Evolutionary conservation across 2,329 filamentous ascomycete species (phyloP), one percentile per base, ranked within the genome.

Genomic region (Fusarium sp.): DNA sequence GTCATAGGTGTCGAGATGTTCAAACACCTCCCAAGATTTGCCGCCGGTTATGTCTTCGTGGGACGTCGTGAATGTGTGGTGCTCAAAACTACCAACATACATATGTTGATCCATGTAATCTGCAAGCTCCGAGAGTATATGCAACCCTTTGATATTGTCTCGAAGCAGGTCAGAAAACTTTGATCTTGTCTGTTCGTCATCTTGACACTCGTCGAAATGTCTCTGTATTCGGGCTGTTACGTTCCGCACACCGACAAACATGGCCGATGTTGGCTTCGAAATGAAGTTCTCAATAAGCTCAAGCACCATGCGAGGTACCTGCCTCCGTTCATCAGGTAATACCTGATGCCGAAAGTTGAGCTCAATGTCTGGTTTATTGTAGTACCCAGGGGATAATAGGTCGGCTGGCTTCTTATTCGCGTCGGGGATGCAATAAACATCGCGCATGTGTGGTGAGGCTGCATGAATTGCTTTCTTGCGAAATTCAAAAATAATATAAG

Each of bases 271-370:
- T 20, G 38, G 18, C 20, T 56, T 55, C 29, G 70, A 68, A 15
- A 74, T 70, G 60, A 74, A 74, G 40, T 74, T 73, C 53, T 74
- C 69, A 16, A 73, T 73, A 22, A 74, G 45, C n/a, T 72, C 67
- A 12, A 62, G 66, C 30, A 71, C 59, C 16, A 65, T 59, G 15
- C 59, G 66, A 10, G 51, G 27, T 32, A 59, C 42, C 16, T 71
- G 52, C 10, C 52, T 24, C 38, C 64, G 43, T 12, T 67, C 57
- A 25, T 32, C 42, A 18, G 55, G 22, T 15, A 47, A 22, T 3
- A 51, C 54, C 32, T 47, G 53, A 22, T 38, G 50, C 10, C 34
- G 42, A 8, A 72, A 43, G 12, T 25, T 40, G 29, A 63, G 61
- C 14, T 18, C 12, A 10, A 47, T 59, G 5, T 56, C 22, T 6